Evolutionary conservation across 306 rosid species (phyloP).

Genomic region (Rosa persica): DNA sequence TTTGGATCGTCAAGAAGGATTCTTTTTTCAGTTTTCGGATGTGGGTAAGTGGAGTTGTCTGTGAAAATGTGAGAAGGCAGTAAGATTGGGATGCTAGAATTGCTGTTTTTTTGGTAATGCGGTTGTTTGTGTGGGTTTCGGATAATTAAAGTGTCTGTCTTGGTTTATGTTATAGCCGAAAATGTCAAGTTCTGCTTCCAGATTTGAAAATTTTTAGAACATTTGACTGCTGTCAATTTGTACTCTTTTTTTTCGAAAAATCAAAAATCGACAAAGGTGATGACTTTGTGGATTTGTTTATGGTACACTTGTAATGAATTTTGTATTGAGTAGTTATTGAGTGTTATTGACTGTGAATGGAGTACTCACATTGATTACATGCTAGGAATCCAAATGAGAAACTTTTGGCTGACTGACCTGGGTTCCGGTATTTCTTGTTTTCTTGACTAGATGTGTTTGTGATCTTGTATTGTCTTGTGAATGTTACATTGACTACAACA

Average conservation of each 20-base stretch:
- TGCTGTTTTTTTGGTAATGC: not conserved
- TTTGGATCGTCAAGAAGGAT: slow-evolving; percentile 22
- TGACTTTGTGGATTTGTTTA: not conserved
- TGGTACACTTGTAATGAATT: not conserved
- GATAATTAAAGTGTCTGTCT: not conserved
- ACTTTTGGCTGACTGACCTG: not conserved
- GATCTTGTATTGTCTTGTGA: slow-evolving; percentile 6
- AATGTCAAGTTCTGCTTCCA: not conserved
- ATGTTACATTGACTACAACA: not conserved
- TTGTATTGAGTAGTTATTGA: slow-evolving; percentile 3
- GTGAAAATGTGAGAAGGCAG: slow-evolving; percentile 21
- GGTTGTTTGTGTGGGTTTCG: not conserved
- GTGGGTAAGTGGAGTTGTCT: slow-evolving; percentile 19
- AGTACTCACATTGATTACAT: not conserved
- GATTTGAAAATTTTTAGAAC: slow-evolving; percentile 11
- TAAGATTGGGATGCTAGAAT: not conserved
- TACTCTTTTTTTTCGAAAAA: not conserved
- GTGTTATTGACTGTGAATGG: not conserved
- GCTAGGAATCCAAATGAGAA: not conserved
- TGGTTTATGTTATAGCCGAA: not conserved
- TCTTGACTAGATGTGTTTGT: not conserved
- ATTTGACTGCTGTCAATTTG: slow-evolving; percentile 23
- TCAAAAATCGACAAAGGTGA: not conserved
- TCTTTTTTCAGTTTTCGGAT: slow-evolving; percentile 15
- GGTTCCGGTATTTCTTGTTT: not conserved